phyloP scores from a whole-genome alignment of 1,139 yeast genomes.

The Pichia sp. region DNA sequence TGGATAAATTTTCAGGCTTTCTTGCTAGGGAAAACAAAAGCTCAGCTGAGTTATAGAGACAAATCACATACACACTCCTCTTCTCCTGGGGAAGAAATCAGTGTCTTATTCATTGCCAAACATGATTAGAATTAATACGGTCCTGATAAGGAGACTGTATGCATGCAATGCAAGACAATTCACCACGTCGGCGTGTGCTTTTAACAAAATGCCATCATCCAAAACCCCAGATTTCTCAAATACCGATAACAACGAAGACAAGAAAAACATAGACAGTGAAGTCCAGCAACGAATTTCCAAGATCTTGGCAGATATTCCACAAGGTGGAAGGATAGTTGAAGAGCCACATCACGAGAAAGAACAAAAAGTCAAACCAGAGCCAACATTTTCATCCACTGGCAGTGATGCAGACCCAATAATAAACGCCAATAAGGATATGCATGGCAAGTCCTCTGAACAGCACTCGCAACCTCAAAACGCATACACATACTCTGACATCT shows the following conservation, averaged over 20 bases:
- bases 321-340: slow-evolving; percentile 26
- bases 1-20: no score
- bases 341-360: slow-evolving; percentile 1
- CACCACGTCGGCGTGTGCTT: neutral
- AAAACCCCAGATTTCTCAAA: neutral
- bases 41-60: no score
- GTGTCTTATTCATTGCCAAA: no score
- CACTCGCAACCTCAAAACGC: neutral
- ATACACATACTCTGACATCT: slow-evolving; percentile 10
- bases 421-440: neutral
- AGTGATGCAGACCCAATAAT: neutral
- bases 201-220: neutral
- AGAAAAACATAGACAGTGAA: slow-evolving; percentile 12
- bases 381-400: neutral
- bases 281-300: slow-evolving; percentile 15
- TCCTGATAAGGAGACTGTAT: neutral
- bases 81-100: no score
- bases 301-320: slow-evolving; percentile 23
- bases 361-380: neutral
- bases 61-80: no score
- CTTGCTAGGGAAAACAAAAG: no score
- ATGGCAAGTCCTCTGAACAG: no score
- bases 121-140: neutral
- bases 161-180: neutral
- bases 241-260: slow-evolving; percentile 3